Evolutionary conservation across 148 eudicot genomes (phyloP).

Genomic region (Rhododendron henanense): DNA sequence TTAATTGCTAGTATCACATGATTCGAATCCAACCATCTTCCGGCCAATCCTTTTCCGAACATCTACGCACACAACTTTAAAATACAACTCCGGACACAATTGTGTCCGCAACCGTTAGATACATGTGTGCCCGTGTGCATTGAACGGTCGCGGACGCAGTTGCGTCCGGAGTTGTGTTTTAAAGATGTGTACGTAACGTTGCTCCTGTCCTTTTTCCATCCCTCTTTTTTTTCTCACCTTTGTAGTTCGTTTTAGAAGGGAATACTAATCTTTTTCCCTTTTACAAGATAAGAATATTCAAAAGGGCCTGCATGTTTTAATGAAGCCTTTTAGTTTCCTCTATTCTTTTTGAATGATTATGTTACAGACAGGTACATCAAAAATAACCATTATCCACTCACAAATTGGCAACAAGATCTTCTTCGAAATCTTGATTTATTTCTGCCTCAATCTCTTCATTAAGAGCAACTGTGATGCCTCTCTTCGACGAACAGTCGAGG

Average conservation of each 20-base stretch:
- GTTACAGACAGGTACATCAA: too few relatives aligned
- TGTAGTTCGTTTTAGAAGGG: neutral
- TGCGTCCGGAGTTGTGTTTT: too few relatives aligned
- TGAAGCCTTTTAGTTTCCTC: neutral
- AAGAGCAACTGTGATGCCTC: neutral
- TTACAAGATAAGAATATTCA: neutral
- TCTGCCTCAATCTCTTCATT: neutral
- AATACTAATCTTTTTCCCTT: too few relatives aligned
- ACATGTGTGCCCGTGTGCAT: too few relatives aligned
- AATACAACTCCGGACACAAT: too few relatives aligned
- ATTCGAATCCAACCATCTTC: neutral
- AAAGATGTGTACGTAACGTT: too few relatives aligned
- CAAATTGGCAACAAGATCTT: conserved; percentile 3
- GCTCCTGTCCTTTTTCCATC: neutral
- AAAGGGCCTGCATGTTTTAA: neutral
- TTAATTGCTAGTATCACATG: neutral
- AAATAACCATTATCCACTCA: neutral
- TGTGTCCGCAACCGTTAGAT: too few relatives aligned
- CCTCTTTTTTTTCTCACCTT: neutral
- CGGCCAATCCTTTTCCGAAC: neutral
- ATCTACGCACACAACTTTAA: too few relatives aligned
- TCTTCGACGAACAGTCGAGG: neutral
- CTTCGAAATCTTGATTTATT: neutral
- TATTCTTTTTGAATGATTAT: neutral
- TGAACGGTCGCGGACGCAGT: too few relatives aligned